Evolutionary conservation across 768 basidiomycete species (phyloP), one percentile per base, ranked within the genome.

Genomic region (Tremella mesenterica): DNA sequence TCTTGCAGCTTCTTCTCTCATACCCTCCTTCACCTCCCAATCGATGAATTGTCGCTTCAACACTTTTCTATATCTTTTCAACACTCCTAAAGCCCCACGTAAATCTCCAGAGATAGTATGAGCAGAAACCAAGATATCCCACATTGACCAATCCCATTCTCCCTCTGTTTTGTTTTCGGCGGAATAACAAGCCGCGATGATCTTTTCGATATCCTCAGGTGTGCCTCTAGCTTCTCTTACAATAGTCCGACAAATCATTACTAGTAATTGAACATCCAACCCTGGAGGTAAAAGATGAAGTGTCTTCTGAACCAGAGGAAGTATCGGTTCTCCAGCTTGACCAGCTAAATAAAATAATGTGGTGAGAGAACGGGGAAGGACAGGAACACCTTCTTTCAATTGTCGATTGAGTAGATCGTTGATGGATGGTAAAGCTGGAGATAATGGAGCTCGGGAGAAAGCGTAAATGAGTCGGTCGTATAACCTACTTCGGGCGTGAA

Each of bases 91-190:
- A 16, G 52, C 54, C 20, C 44, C 49, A 26, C 56, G 45, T 12
- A 59, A 44, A 13, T 65, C 52, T 10, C 45, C 36, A 28, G 31
- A n/a, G 16, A 52, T 33, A 13, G 46, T 38, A 27, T 59, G 28
- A 4, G 60, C 45, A 12, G 31, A 33, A 8, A 65, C 23, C 7
- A 59, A 13, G 30, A 65, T 36, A 45, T 61, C 60, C 57, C 60
- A 65, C 12, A 65, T 28, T 18, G 53, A 52, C 56, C 47, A 57
- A 4, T 58, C 50, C 63, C 63, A 65, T 7, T 53, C 30, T 20
- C 49, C 25, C 39, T 50, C 52, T 21, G 8, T 21, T 23, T 29
- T 23, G 5, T 21, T 28, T 34, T 44, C 34, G 4, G 51, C 27
- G 8, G 48, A 45, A 6, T 60, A 23, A 48, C 63, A 59, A 6